phyloP scores from a whole-genome alignment of 345 rosid species.

The Atalantia buxifolia region DNA sequence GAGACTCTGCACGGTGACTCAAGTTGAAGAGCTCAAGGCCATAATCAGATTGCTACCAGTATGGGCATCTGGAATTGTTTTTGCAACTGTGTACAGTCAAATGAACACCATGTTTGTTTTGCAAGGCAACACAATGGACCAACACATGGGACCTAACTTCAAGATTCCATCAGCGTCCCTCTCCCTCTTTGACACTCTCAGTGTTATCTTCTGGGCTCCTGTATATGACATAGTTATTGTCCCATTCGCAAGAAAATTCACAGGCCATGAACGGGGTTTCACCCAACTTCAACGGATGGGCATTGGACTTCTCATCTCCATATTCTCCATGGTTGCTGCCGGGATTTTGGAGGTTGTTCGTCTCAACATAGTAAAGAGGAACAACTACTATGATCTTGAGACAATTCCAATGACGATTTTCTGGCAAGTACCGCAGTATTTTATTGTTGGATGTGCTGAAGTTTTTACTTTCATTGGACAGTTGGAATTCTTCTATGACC shows the following conservation, averaged over 20 bases:
- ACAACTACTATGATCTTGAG: conserved; percentile 57
- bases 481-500: conserved; percentile 88
- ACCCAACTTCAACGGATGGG: conserved; percentile 95
- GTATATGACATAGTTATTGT: conserved; percentile 69
- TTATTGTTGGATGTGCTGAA: conserved; percentile 82
- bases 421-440: conserved; percentile 96
- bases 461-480: conserved; percentile 85
- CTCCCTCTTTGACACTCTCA: conserved; percentile 76
- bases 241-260: conserved; percentile 57
- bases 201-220: conserved; percentile 89
- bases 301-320: conserved; percentile 77
- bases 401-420: conserved; percentile 69
- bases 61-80: conserved; percentile 90
- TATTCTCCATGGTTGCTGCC: conserved; percentile 66
- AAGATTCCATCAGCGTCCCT: conserved; percentile 90
- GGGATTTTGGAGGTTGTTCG: conserved; percentile 70
- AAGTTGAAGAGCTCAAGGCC: conserved; percentile 89
- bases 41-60: conserved; percentile 72
- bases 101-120: conserved; percentile 92
- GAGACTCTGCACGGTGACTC: conserved; percentile 87
- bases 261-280: conserved; percentile 80
- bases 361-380: conserved; percentile 40
- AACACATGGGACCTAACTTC: conserved; percentile 72
- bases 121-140: conserved; percentile 93
- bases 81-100: conserved; percentile 78